Evolutionary conservation across 164 flowering plant genomes (phyloP), one percentile per base, ranked within the genome.

Genomic region (Warburgia ugandensis): DNA sequence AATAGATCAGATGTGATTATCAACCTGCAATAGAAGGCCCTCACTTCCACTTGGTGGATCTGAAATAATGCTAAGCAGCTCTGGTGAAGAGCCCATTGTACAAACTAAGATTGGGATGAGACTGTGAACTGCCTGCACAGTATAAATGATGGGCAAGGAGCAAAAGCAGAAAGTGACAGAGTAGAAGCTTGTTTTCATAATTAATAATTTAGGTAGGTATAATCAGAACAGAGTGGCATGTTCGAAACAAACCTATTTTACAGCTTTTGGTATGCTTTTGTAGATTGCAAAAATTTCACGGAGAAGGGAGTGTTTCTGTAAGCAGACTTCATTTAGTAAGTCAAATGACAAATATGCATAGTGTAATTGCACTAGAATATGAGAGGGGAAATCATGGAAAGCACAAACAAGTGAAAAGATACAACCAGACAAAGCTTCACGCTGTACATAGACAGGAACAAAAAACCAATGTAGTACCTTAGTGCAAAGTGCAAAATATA

Each of bases 401-500:
- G n/a, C n/a, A n/a, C n/a, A n/a, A n/a, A n/a, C n/a, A n/a, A n/a
- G n/a, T n/a, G n/a, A n/a, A n/a, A n/a, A n/a, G n/a, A n/a, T n/a
- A n/a, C n/a, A n/a, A n/a, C n/a, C n/a, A n/a, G n/a, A n/a, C n/a
- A n/a, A n/a, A n/a, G n/a, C n/a, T n/a, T n/a, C n/a, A n/a, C n/a
- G n/a, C n/a, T n/a, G n/a, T n/a, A n/a, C n/a, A n/a, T n/a, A n/a
- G n/a, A n/a, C n/a, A n/a, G n/a, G n/a, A n/a, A n/a, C n/a, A n/a
- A n/a, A n/a, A n/a, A n/a, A n/a, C n/a, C n/a, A n/a, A 17, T 32
- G 43, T 5, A 30, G 23, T 29, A 88, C 99, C 99, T 92, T 88
- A 29, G 97, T 92, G 62, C 99, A 92, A 22, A 92, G 76, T 7
- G 99, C 99, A 64, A 88, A 92, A 70, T 84, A 92, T 13, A 92